These are phyloP conservation scores for Stephania cephalantha DNA, from an alignment of 164 flowering plant species.

Conservation along the genomic window DNA sequence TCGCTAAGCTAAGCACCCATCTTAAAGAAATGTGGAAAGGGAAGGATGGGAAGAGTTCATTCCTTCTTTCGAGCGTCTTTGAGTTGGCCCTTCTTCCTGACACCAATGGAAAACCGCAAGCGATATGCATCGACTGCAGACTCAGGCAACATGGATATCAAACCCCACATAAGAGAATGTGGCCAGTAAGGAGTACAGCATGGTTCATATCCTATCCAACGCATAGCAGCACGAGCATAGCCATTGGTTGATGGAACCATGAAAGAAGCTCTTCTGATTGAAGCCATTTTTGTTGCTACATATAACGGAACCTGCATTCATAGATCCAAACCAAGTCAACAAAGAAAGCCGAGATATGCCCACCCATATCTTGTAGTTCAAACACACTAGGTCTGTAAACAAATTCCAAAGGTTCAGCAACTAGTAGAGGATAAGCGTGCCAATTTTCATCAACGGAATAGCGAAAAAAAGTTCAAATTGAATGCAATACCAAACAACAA, in stretches of 20 bases:
- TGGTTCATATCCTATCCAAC: conserved; percentile 82
- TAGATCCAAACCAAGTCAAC: not conserved
- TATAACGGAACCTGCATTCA: conserved; percentile 69
- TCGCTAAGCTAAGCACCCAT: not conserved
- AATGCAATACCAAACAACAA: not conserved
- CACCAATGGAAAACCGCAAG: conserved; percentile 44
- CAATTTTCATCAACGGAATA: no score
- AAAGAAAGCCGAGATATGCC: not conserved
- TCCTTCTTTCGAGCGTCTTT: conserved; percentile 52
- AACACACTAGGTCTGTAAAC: not conserved
- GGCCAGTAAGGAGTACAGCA: conserved; percentile 98
- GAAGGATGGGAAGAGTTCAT: conserved; percentile 11
- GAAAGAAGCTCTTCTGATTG: conserved; percentile 71
- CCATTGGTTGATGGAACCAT: conserved; percentile 79
- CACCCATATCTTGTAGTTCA: not conserved
- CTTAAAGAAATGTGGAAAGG: not conserved
- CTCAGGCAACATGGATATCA: conserved; percentile 51
- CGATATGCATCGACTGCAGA: conserved; percentile 55
- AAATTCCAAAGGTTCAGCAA: not conserved
- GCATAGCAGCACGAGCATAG: conserved; percentile 76
- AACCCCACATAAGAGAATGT: conserved; percentile 60
- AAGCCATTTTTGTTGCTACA: conserved; percentile 95
- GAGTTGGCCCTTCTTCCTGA: conserved; percentile 65
- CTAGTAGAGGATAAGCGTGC: not conserved
- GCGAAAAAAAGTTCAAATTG: no score